phyloP scores from a whole-genome alignment of 176 grass and related monocot species.

The Alloteropsis semialata region DNA sequence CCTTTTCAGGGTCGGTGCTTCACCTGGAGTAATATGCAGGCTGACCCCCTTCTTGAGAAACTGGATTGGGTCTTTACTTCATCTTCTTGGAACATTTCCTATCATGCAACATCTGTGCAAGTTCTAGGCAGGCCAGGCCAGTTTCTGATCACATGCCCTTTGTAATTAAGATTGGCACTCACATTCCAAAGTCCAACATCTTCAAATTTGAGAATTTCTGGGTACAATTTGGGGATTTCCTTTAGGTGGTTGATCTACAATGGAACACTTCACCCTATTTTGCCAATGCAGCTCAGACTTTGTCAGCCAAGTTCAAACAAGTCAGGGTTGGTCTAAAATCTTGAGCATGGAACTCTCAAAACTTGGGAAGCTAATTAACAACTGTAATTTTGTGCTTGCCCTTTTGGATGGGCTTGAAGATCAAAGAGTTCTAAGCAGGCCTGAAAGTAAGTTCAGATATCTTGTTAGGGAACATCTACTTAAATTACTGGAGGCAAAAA shows the following conservation, averaged over 20 bases:
- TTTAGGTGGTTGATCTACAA: background rate
- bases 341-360: background rate
- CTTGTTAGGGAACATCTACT: background rate
- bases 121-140: fast-evolving
- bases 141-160: background rate
- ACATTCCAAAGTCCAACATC: background rate
- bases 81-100: background rate
- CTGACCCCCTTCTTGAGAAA: no score
- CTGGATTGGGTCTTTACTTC: background rate
- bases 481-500: background rate
- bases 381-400: no score
- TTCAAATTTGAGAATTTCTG: background rate
- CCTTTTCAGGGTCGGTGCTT: no score
- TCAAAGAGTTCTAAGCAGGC: fast-evolving
- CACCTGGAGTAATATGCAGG: no score
- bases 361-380: background rate
- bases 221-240: background rate
- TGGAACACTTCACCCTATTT: background rate
- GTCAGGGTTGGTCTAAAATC: background rate
- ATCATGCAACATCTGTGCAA: background rate
- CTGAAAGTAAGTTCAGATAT: background rate
- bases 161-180: background rate
- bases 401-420: background rate
- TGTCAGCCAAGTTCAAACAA: background rate
- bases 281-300: background rate